These are phyloP conservation scores for Corynascus novoguineensis DNA, from an alignment of 495 filamentous ascomycete genomes.

Conservation along the genomic window DNA sequence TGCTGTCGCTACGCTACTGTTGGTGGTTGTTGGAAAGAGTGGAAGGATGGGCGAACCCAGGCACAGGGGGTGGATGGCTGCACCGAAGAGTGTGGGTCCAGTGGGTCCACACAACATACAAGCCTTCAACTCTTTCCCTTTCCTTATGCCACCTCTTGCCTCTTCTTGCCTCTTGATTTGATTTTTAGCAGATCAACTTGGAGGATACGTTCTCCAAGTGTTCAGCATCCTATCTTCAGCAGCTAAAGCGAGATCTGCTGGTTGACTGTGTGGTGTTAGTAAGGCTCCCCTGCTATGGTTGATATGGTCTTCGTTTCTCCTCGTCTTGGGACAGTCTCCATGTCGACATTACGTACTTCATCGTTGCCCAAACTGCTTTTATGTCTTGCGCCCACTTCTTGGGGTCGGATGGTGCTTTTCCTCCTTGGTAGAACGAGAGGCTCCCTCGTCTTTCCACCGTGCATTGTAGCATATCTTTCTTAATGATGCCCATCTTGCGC, in stretches of 20 bases:
- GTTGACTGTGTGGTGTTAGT: constrained; percentile 13
- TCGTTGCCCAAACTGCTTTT: constrained; percentile 32
- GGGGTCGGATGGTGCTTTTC: constrained; percentile 26
- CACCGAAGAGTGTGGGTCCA: no score
- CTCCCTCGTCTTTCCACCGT: constrained; percentile 32
- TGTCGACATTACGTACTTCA: constrained; percentile 35
- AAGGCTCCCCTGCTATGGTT: constrained; percentile 19
- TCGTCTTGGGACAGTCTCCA: constrained; percentile 30
- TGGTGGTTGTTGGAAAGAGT: no score
- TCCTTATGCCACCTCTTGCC: background rate
- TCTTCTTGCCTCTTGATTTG: constrained; percentile 11
- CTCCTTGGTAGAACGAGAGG: constrained; percentile 23
- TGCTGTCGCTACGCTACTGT: no score
- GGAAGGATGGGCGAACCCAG: no score
- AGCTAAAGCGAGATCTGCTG: constrained; percentile 17
- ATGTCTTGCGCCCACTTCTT: constrained; percentile 32
- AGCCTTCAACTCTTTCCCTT: no score
- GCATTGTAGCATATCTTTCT: constrained; percentile 32
- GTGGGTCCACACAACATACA: no score
- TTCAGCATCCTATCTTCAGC: constrained; percentile 20
- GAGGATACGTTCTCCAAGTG: constrained; percentile 18
- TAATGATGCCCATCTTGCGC: constrained; percentile 28
- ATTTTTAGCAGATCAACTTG: constrained; percentile 18
- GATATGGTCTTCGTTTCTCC: constrained; percentile 1
- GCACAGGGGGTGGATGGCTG: no score